A percentile compares a stretch with the other conserved stretches of the same genome.
Evolutionary conservation across 768 basidiomycete genomes (phyloP).

Genomic region (Hortiboletus campestris): DNA sequence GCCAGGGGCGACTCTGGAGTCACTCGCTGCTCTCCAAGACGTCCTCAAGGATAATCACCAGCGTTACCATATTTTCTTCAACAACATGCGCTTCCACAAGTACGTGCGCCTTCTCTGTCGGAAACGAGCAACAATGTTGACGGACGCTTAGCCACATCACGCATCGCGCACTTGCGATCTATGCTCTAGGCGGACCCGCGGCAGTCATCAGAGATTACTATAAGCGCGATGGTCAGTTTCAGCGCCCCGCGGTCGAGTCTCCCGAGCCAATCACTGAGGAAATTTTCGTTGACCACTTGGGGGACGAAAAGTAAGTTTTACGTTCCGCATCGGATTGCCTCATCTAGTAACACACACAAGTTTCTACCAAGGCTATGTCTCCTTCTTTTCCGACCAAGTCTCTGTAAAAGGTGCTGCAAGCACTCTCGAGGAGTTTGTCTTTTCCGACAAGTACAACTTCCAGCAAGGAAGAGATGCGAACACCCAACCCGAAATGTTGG

Average conservation of each 20-base stretch:
- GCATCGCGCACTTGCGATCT: constrained; percentile 31
- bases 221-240: constrained; percentile 14
- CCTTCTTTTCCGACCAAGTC: constrained; percentile 24
- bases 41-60: constrained; percentile 49
- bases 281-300: constrained; percentile 25
- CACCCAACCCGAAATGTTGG: constrained; percentile 51
- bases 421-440: constrained; percentile 30
- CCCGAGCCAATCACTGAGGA: constrained; percentile 24
- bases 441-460: constrained; percentile 29
- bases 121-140: neutral
- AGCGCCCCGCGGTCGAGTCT: constrained; percentile 24
- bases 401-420: constrained; percentile 13
- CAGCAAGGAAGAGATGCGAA: constrained; percentile 9
- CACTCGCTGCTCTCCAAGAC: constrained; percentile 25
- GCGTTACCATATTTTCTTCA: constrained; percentile 49
- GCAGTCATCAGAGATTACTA: constrained; percentile 28
- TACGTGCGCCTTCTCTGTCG: constrained; percentile 20
- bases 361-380: constrained; percentile 26
- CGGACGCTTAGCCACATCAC: constrained; percentile 24
- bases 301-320: constrained; percentile 23
- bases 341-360: constrained; percentile 6
- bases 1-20: constrained; percentile 24
- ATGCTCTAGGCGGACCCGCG: constrained; percentile 26
- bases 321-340: neutral
- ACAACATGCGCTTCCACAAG: constrained; percentile 51